phyloP scores from a whole-genome alignment of 2,329 filamentous ascomycete species.

The Fusarium pseudoanthophilum region DNA sequence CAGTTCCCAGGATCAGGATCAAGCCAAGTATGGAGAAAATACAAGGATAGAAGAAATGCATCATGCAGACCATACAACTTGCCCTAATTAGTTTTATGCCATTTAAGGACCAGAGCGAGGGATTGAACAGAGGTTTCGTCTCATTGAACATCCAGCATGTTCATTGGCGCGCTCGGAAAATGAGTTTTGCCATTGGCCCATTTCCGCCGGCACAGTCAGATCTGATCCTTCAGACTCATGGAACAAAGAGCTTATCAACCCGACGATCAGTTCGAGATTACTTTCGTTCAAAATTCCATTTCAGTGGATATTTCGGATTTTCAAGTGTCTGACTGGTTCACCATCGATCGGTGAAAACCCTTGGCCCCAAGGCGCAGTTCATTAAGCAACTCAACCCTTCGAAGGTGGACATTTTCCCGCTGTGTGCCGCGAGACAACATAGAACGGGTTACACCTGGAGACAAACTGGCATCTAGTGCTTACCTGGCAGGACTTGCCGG shows the following conservation, averaged over 20 bases:
- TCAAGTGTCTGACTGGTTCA: neutral
- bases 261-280: neutral
- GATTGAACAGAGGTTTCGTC: neutral
- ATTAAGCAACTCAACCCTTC: rapidly evolving
- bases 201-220: neutral
- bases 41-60: rapidly evolving
- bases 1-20: too few relatives aligned
- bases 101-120: neutral
- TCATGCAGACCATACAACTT: too few relatives aligned
- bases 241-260: neutral
- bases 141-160: neutral
- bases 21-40: too few relatives aligned
- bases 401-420: rapidly evolving
- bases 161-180: slow-evolving; percentile 13
- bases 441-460: neutral
- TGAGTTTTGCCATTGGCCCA: neutral
- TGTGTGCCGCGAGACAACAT: neutral
- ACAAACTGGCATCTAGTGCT: neutral
- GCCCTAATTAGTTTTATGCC: too few relatives aligned
- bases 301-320: neutral
- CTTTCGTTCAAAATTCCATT: rapidly evolving
- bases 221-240: neutral
- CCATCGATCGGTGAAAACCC: neutral
- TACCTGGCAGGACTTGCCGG: rapidly evolving
- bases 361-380: too few relatives aligned